These are phyloP conservation scores for Xylaria curta DNA, from an alignment of 495 filamentous ascomycete genomes.

Conservation along the genomic window DNA sequence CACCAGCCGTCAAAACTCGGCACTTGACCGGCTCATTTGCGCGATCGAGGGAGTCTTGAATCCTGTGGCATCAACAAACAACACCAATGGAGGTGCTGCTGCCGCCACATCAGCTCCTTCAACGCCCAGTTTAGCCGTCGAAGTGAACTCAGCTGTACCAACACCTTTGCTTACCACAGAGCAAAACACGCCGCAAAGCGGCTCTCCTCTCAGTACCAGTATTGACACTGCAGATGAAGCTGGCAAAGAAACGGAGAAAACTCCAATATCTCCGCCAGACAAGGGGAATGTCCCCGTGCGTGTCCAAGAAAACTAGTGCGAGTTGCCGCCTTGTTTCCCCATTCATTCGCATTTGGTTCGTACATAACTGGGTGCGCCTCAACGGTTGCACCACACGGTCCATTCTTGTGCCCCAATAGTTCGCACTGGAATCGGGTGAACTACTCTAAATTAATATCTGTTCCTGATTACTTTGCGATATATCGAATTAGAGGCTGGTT, in stretches of 20 bases:
- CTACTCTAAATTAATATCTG: background rate
- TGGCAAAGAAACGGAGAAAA: conserved; percentile 29
- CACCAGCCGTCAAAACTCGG: conserved; percentile 78
- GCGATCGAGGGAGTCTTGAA: conserved; percentile 33
- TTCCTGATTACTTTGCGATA: background rate
- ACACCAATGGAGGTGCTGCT: conserved; percentile 19
- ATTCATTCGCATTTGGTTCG: background rate
- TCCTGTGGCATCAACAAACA: conserved; percentile 36
- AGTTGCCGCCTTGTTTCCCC: background rate
- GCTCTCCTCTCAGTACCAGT: conserved; percentile 64
- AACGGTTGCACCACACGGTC: background rate
- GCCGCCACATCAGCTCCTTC: conserved; percentile 31
- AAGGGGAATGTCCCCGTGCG: conserved; percentile 22
- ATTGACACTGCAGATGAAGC: conserved; percentile 58
- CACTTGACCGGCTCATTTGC: conserved; percentile 68
- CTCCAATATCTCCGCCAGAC: background rate
- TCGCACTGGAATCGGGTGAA: conserved; percentile 9
- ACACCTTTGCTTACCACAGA: conserved; percentile 67
- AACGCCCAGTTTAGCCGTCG: conserved; percentile 50
- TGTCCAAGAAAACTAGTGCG: conserved; percentile 24
- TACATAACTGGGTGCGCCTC: background rate
- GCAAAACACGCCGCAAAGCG: conserved; percentile 70
- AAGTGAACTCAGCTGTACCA: conserved; percentile 58
- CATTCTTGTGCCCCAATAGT: conserved; percentile 6
- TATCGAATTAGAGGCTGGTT: conserved; percentile 13